These are phyloP conservation scores for Aleurites moluccanus DNA, from an alignment of 441 rosid species.

Conservation along the genomic window DNA sequence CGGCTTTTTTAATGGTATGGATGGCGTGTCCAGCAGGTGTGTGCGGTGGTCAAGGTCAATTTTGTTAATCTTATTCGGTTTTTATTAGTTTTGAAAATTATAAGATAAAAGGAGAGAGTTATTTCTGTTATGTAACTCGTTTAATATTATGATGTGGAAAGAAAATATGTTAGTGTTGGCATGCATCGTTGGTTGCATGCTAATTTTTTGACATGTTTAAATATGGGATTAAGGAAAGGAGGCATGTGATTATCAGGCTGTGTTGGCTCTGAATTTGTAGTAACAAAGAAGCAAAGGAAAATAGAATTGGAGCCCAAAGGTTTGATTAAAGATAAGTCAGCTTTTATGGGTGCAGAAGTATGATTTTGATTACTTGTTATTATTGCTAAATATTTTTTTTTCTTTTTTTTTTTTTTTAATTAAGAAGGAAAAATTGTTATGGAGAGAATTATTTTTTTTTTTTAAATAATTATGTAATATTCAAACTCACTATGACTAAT, in stretches of 20 bases:
- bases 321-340: too few relatives aligned
- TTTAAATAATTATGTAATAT: too few relatives aligned
- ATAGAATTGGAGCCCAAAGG: background rate
- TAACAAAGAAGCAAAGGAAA: background rate
- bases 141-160: background rate
- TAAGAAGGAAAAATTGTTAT: too few relatives aligned
- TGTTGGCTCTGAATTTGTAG: background rate
- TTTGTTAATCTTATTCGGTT: background rate
- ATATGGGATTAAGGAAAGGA: background rate
- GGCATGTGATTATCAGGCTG: background rate
- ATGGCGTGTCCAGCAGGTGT: conserved; percentile 6
- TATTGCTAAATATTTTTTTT: too few relatives aligned
- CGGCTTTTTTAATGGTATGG: conserved; percentile 17
- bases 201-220: background rate
- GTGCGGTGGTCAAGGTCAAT: background rate
- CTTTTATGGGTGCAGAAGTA: too few relatives aligned
- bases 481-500: too few relatives aligned
- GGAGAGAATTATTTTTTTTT: too few relatives aligned
- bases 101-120: background rate
- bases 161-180: background rate
- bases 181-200: background rate
- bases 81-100: background rate
- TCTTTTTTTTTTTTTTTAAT: too few relatives aligned
- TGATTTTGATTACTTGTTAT: too few relatives aligned
- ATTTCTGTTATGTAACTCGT: background rate